These are phyloP conservation scores for Vaccinium vitisidaea DNA, from an alignment of 148 eudicot species.

Conservation along the genomic window DNA sequence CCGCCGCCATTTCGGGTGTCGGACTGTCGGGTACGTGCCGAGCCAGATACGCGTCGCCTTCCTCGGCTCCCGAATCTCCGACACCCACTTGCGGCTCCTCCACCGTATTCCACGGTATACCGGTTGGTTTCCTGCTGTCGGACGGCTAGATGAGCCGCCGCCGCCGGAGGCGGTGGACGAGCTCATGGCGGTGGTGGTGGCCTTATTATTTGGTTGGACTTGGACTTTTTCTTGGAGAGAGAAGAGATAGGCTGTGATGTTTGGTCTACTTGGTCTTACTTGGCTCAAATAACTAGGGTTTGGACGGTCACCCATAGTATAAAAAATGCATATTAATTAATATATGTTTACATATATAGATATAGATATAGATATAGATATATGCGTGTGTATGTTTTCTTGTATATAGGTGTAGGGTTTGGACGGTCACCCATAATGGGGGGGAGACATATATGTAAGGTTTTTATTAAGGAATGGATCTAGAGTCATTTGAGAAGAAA, in stretches of 20 bases:
- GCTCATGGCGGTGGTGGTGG: background rate
- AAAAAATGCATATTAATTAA: background rate
- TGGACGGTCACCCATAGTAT: background rate
- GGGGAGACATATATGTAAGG: too few relatives aligned
- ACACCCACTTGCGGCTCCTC: constrained; percentile 52
- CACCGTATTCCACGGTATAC: constrained; percentile 34
- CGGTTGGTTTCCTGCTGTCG: constrained; percentile 24
- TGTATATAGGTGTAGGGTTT: too few relatives aligned
- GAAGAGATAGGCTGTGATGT: background rate
- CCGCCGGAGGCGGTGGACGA: background rate
- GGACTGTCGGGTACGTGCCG: constrained; percentile 37
- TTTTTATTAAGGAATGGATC: too few relatives aligned
- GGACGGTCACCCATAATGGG: too few relatives aligned
- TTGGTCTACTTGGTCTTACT: background rate
- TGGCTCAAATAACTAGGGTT: constrained; percentile 6
- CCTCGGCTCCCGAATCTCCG: constrained; percentile 48
- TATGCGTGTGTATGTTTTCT: background rate
- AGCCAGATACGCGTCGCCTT: constrained; percentile 51
- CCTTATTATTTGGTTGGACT: background rate
- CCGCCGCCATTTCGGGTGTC: constrained; percentile 51
- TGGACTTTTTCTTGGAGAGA: background rate
- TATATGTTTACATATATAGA: background rate
- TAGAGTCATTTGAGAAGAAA: too few relatives aligned
- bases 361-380: too few relatives aligned
- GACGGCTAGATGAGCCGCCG: background rate